Percentiles rank a stretch among this genome's conserved stretches.
These are phyloP conservation scores for Solanum etuberosum DNA, from an alignment of 257 asterid genomes.

Conservation along the genomic window DNA sequence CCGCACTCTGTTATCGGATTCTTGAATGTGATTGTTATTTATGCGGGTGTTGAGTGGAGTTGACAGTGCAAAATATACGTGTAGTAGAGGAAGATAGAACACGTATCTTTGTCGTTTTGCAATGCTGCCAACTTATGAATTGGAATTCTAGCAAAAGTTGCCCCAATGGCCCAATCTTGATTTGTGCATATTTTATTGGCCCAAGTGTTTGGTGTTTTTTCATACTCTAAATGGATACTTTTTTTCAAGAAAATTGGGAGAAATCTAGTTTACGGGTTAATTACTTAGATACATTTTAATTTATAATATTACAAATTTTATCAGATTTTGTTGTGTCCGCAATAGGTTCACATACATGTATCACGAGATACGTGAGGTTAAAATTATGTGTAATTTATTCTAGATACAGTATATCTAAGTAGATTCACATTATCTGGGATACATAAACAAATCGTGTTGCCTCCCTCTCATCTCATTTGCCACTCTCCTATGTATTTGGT, in stretches of 20 bases:
- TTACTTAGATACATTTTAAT: too few species aligned
- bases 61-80: neutral
- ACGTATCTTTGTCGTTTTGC: neutral
- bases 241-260: neutral
- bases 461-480: rapidly evolving
- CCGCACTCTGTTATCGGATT: neutral
- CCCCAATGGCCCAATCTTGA: neutral
- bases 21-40: neutral
- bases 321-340: too few species aligned
- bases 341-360: too few species aligned
- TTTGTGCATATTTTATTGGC: neutral
- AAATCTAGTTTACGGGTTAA: too few species aligned
- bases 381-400: too few species aligned
- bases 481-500: neutral
- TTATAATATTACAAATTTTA: too few species aligned
- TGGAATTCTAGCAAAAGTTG: neutral
- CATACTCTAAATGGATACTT: neutral
- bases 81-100: neutral
- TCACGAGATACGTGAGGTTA: too few species aligned
- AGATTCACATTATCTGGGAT: too few species aligned
- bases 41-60: neutral
- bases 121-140: neutral
- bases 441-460: rapidly evolving
- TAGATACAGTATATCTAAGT: too few species aligned
- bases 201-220: neutral